Evolutionary conservation across 495 filamentous ascomycete genomes (phyloP), one percentile per base, ranked within the genome.

Genomic region (Hamigera avellanea): DNA sequence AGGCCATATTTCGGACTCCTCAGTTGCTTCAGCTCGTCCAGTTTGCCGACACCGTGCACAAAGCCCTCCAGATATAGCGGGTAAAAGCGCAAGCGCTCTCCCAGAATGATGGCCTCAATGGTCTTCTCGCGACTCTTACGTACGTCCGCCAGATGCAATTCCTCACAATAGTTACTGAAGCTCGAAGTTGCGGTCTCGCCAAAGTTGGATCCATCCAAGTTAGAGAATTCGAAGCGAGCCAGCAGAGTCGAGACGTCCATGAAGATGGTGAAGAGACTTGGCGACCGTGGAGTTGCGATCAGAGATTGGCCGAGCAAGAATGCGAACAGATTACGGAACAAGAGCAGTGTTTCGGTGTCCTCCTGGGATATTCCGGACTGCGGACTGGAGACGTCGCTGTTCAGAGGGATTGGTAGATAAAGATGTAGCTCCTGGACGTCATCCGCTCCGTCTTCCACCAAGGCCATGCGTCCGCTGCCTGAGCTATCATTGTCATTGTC

Each of bases 41-140:
- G 82, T 54, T 91, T 91, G 17, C 91, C 91, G 10, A 84, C 86
- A n/a, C 78, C 85, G 56, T 98, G 91, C 7, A 87, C 70, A 47
- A 94, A 98, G 5, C 81, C 87, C 50, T 95, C 87, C 40, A 83
- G 81, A 49, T 91, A 98, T 8, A 98, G 71, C 12, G 73, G 68
- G 53, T 76, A 78, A 33, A 76, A 93, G 25, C 76, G 76, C 74
- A 96, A 82, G 9, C 73, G 67, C 61, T 98, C 91, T 21, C 83
- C 87, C 27, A 98, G 61, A 15, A 96, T 70, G 28, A 98, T 70
- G 1, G 78, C 84, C 56, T 98, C 87, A 28, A 95, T 72, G 2
- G 86, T 94, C 63, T 93, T 91, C 50, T 94, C 88, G 8, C 83
- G 71, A 54, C 84, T 93, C 35, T 70, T 61, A 28, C 86, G 70